Evolutionary conservation across 345 rosid genomes (phyloP).

Genomic region (Salix caprea): DNA sequence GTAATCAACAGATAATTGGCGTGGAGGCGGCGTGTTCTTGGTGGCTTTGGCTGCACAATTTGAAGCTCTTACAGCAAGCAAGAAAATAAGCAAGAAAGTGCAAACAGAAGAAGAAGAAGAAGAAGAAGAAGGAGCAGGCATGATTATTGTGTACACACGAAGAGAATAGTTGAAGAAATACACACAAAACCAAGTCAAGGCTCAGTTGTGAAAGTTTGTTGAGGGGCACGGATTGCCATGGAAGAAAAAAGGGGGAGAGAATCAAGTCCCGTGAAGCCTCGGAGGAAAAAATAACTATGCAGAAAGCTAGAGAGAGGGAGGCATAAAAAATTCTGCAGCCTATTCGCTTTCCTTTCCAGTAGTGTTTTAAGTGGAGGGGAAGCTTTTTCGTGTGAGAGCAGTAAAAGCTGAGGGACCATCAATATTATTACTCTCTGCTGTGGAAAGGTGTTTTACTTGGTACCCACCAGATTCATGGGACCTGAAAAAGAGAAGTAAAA

Average conservation of each 20-base stretch:
- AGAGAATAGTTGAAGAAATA: conserved; percentile 11
- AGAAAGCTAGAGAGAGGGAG: not conserved
- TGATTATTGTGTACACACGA: conserved; percentile 27
- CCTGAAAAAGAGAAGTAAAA: not conserved
- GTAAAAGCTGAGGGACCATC: conserved; percentile 33
- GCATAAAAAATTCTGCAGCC: not conserved
- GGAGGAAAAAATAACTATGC: not conserved
- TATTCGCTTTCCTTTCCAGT: not conserved
- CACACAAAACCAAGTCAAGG: conserved; percentile 3
- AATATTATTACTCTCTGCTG: not conserved
- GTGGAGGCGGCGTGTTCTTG: conserved; percentile 19
- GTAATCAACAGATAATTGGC: conserved; percentile 47
- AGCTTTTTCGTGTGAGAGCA: conserved; percentile 25
- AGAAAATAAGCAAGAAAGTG: conserved; percentile 30
- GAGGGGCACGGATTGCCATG: conserved; percentile 19
- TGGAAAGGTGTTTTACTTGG: not conserved
- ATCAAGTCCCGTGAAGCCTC: conserved; percentile 42
- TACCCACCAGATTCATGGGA: conserved; percentile 6
- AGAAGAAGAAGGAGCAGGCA: conserved; percentile 31
- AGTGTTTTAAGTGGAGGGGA: conserved; percentile 12
- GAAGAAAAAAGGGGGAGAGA: not conserved
- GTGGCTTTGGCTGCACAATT: conserved; percentile 12
- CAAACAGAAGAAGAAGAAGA: conserved; percentile 23
- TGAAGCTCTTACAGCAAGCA: conserved; percentile 13
- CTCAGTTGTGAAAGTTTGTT: not conserved